Percentiles rank a stretch among this genome's conserved stretches.
phyloP scores from a whole-genome alignment of 2,329 filamentous ascomycete genomes.

The Trichoderma cornu-damae region DNA sequence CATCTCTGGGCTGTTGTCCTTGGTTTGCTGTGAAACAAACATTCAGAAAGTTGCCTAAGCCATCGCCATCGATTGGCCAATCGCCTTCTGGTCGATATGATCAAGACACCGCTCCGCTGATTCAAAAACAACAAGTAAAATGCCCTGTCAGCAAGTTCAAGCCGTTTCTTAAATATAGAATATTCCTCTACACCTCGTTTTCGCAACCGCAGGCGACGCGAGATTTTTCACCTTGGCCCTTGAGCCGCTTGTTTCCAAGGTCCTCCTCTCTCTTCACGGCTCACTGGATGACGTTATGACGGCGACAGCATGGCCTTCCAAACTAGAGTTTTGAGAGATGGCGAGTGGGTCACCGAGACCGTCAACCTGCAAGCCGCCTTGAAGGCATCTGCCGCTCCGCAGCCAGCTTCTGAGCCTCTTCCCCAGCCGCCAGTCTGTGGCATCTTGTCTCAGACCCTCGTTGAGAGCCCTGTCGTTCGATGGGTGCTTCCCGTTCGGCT shows the following conservation, averaged over 20 bases:
- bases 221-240: not conserved
- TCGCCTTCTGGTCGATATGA: not conserved
- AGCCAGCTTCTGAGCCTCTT: conserved; percentile 28
- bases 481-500: conserved; percentile 77
- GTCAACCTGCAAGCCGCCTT: conserved; percentile 42
- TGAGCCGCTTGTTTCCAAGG: not conserved
- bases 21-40: not conserved
- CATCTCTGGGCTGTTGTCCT: not conserved
- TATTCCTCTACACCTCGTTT: not conserved
- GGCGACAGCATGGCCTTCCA: conserved; percentile 43
- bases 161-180: not conserved
- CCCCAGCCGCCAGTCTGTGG: conserved; percentile 55
- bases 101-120: not conserved
- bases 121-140: not conserved
- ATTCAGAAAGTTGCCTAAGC: not conserved
- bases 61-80: not conserved
- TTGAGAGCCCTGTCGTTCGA: conserved; percentile 69
- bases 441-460: conserved; percentile 70
- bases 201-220: not conserved
- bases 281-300: conserved; percentile 23
- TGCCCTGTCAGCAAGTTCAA: not conserved
- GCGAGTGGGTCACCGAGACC: conserved; percentile 53
- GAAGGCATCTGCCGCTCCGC: conserved; percentile 34
- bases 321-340: conserved; percentile 49
- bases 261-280: too few relatives aligned